These are phyloP conservation scores for Sisymbrium altissimum DNA, from an alignment of 345 rosid genomes.

Conservation along the genomic window DNA sequence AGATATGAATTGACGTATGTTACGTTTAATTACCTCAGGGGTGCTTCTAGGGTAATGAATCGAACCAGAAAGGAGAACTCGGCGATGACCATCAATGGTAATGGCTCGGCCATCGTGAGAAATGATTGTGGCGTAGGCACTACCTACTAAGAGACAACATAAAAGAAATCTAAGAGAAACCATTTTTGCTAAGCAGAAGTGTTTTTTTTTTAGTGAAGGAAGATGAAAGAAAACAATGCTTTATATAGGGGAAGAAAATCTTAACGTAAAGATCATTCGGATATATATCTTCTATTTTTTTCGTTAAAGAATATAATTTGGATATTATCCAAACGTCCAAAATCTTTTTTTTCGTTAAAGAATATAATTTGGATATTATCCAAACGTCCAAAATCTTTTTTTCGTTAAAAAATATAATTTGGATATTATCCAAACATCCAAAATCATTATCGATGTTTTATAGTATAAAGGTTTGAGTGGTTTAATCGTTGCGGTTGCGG, in stretches of 20 bases:
- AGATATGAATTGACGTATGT: background rate
- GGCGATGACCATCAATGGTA: conserved; percentile 49
- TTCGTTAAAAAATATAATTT: too few relatives aligned
- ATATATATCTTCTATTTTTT: background rate
- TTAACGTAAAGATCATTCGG: background rate
- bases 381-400: too few relatives aligned
- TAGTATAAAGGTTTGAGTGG: too few relatives aligned
- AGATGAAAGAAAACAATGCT: background rate
- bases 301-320: background rate
- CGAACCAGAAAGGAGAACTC: conserved; percentile 42
- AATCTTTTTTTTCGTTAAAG: too few relatives aligned
- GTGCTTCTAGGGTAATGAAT: conserved; percentile 58
- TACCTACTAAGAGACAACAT: background rate
- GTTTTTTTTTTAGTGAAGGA: background rate
- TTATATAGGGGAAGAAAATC: conserved; percentile 2
- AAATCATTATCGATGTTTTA: too few relatives aligned
- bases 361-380: too few relatives aligned
- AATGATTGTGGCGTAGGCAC: conserved; percentile 8
- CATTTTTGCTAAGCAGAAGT: background rate
- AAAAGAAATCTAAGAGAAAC: background rate
- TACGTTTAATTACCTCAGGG: conserved; percentile 28
- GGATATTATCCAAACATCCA: too few relatives aligned
- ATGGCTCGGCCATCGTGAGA: conserved; percentile 43
- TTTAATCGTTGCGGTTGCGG: too few relatives aligned
- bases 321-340: too few relatives aligned